A percentile compares a stretch with the other conserved stretches of the same genome.
phyloP scores from a whole-genome alignment of 2,329 filamentous ascomycete species.

The Dactylellina drechsleri region DNA sequence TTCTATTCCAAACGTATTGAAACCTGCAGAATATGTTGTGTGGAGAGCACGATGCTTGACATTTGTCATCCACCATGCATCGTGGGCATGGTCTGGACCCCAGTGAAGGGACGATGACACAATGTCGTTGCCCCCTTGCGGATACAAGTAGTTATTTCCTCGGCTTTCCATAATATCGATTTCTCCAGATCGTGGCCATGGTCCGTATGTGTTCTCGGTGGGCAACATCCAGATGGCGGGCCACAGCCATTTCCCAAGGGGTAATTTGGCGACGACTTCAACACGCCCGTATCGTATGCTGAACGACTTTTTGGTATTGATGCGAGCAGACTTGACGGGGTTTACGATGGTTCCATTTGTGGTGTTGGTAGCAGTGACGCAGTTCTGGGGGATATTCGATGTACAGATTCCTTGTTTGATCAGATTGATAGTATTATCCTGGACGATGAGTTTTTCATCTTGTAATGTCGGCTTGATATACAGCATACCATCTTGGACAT shows the following conservation, averaged over 20 bases:
- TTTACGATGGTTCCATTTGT: constrained; percentile 81
- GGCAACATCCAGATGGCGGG: constrained; percentile 93
- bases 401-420: constrained; percentile 74
- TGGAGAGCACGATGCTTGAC: constrained; percentile 79
- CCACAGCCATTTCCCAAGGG: constrained; percentile 86
- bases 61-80: constrained; percentile 86
- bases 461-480: constrained; percentile 82
- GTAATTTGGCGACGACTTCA: constrained; percentile 80
- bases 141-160: constrained; percentile 82
- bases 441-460: constrained; percentile 72
- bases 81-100: constrained; percentile 76
- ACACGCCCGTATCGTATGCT: constrained; percentile 82
- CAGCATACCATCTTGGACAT: constrained; percentile 74
- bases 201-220: constrained; percentile 73
- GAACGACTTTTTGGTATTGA: constrained; percentile 77
- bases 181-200: constrained; percentile 82
- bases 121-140: constrained; percentile 82
- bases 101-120: constrained; percentile 82
- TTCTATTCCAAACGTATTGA: constrained; percentile 83
- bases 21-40: constrained; percentile 75
- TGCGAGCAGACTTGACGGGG: constrained; percentile 79
- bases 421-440: constrained; percentile 75
- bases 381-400: constrained; percentile 69
- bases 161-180: constrained; percentile 85
- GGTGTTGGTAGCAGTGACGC: constrained; percentile 77